A percentile compares a stretch with the other conserved stretches of the same genome.
Conservation (phyloP, 2,329 filamentous ascomycete species). For the Fusarium sp. region DNA sequence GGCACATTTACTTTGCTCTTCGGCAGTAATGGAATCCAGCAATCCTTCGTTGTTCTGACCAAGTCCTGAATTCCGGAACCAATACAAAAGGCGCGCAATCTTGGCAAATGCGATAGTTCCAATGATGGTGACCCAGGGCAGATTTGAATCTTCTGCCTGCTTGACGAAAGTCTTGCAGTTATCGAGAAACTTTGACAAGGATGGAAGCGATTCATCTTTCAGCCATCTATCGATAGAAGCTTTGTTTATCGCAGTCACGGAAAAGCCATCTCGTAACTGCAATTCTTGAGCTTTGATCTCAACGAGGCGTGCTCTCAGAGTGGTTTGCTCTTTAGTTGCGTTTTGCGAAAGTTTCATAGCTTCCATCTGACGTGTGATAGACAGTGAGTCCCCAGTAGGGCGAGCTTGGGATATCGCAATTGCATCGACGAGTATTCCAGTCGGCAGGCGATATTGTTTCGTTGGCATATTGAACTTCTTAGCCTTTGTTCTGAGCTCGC, state of each 20-base stretch:
- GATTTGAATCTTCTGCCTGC: background rate
- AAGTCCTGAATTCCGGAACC: no score
- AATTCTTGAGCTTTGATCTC: background rate
- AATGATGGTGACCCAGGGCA: background rate
- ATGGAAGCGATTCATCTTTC: background rate
- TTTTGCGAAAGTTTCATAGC: background rate
- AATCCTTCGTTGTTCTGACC: no score
- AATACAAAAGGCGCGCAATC: background rate
- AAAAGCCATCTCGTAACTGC: background rate
- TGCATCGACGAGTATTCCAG: slow-evolving; percentile 10
- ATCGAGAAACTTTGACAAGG: no score
- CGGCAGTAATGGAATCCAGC: no score
- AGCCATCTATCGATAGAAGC: background rate
- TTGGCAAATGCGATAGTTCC: slow-evolving; percentile 8
- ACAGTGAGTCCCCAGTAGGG: background rate
- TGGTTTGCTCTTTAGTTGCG: slow-evolving; percentile 3
- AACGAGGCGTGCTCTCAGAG: slow-evolving; percentile 2
- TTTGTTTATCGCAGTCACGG: no score
- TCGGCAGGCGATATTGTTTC: slow-evolving; percentile 13
- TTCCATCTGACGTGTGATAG: background rate
- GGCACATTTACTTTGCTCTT: no score
- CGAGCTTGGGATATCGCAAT: background rate
- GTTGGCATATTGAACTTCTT: slow-evolving; percentile 8
- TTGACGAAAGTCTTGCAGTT: no score
- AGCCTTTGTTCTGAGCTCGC: no score